phyloP scores from a whole-genome alignment of 345 rosid species.

The Populus ilicifolia region DNA sequence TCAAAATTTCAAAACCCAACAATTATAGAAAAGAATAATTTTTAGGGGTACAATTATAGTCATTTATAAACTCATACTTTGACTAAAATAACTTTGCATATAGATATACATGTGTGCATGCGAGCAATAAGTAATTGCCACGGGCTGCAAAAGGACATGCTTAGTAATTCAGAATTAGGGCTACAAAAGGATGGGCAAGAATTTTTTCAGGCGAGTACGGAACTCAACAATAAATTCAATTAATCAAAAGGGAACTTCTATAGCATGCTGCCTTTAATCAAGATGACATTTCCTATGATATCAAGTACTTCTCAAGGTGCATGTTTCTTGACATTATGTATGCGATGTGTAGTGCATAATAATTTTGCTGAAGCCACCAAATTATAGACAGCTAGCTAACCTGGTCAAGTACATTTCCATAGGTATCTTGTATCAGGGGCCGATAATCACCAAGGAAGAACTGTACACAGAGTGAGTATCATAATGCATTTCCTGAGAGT shows the following conservation, averaged over 20 bases:
- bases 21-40: background rate
- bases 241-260: background rate
- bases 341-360: background rate
- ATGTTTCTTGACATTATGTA: background rate
- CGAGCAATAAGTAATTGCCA: background rate
- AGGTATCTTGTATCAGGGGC: conserved; percentile 75
- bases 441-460: conserved; percentile 99
- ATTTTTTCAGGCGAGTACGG: background rate
- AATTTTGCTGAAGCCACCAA: conserved; percentile 6
- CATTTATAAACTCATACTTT: background rate
- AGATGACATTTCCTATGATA: background rate
- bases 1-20: background rate
- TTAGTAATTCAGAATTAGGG: background rate
- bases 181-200: background rate
- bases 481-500: background rate
- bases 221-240: background rate
- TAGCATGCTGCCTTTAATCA: background rate
- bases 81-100: background rate
- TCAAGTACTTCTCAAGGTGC: background rate
- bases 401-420: conserved; percentile 91
- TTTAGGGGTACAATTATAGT: background rate
- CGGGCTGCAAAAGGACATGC: background rate
- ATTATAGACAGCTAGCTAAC: conserved; percentile 38
- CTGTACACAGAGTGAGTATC: conserved; percentile 32
- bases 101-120: background rate